Percentiles rank a stretch among this genome's conserved stretches.
These are phyloP conservation scores for Anastatica hierochuntica DNA, from an alignment of 345 rosid species.

Conservation along the genomic window DNA sequence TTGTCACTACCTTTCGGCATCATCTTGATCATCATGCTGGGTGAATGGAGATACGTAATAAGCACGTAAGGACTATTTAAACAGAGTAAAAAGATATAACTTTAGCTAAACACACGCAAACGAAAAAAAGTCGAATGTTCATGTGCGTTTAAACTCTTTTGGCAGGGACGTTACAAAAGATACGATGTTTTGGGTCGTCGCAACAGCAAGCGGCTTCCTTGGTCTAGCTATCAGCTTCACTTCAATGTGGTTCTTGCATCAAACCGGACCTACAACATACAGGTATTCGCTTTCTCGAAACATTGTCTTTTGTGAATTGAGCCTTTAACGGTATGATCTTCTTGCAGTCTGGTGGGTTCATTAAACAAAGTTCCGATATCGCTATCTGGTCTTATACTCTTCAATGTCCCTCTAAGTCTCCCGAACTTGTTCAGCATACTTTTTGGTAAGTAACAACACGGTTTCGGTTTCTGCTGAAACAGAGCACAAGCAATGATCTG, in stretches of 20 bases:
- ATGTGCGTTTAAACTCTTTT: not conserved
- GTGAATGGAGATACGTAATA: constrained; percentile 69
- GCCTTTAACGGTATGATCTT: not conserved
- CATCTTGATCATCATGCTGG: constrained; percentile 33
- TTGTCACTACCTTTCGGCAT: constrained; percentile 67
- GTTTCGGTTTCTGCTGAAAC: not conserved
- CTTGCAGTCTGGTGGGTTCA: constrained; percentile 70
- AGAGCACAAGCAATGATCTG: not conserved
- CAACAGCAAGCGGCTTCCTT: constrained; percentile 79
- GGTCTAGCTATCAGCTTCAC: constrained; percentile 95
- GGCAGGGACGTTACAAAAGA: constrained; percentile 55
- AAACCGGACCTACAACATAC: constrained; percentile 93
- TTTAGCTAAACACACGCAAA: no score
- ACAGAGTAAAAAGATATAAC: no score
- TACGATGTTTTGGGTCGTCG: constrained; percentile 79
- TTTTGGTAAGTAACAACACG: constrained; percentile 63
- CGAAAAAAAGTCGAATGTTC: no score
- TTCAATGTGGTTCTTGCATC: constrained; percentile 90
- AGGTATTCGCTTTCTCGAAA: constrained; percentile 29
- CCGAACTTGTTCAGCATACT: constrained; percentile 74
- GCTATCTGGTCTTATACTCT: constrained; percentile 56
- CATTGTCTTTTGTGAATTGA: not conserved
- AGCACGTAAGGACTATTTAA: constrained; percentile 40
- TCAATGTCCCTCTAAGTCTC: constrained; percentile 72
- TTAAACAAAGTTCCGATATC: constrained; percentile 89